Conservation (phyloP, 1,284 basidiomycete species). For the Microbotryum scabiosae region DNA sequence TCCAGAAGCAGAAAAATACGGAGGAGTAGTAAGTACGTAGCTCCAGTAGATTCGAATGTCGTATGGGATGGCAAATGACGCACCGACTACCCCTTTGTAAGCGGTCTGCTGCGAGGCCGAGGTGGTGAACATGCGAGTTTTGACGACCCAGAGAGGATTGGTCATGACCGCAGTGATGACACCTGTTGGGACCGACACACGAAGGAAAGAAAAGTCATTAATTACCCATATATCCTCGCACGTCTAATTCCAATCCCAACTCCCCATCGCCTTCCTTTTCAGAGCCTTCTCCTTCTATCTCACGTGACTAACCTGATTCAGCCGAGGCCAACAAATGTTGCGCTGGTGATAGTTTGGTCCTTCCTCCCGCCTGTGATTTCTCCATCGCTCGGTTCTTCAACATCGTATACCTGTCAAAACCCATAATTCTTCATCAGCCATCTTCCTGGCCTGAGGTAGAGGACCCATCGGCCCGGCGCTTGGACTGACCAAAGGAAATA, state of each 20-base stretch:
- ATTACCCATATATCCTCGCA: background rate
- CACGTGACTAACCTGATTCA: constrained; percentile 70
- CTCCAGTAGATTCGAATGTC: background rate
- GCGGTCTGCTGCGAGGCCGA: constrained; percentile 54
- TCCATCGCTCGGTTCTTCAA: constrained; percentile 59
- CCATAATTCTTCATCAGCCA: no score
- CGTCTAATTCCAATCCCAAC: background rate
- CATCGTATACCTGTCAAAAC: constrained; percentile 93
- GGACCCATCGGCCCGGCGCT: background rate
- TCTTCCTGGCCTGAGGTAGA: background rate
- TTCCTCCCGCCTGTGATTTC: constrained; percentile 41
- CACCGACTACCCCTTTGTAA: constrained; percentile 72
- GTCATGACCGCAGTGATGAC: constrained; percentile 88
- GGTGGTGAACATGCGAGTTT: constrained; percentile 94
- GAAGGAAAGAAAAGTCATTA: background rate
- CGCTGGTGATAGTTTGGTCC: constrained; percentile 56
- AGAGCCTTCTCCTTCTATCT: no score
- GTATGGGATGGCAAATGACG: constrained; percentile 37
- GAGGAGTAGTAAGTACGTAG: background rate
- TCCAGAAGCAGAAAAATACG: background rate
- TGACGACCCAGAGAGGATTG: constrained; percentile 97
- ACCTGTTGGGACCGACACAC: constrained; percentile 47
- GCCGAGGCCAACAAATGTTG: constrained; percentile 85
- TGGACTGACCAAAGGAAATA: constrained; percentile 89
- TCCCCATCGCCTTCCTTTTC: no score